Evolutionary conservation across 257 asterid genomes (phyloP), one percentile per base, ranked within the genome.

Genomic region (Thymus quinquecostatus): DNA sequence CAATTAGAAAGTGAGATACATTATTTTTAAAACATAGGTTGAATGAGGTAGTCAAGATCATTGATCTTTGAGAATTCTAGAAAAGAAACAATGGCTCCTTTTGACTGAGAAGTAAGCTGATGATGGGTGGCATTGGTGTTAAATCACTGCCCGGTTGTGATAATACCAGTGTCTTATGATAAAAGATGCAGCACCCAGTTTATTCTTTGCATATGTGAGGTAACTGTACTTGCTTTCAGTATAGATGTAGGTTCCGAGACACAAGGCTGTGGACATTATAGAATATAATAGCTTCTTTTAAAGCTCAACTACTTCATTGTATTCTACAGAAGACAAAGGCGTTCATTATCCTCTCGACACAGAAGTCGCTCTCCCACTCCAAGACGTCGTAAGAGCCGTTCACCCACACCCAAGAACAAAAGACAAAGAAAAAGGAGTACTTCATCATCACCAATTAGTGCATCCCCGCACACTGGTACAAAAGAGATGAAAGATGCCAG

Each of bases 201-300:
- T 79, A 84, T 78, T 83, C 95, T 88, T 88, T 85, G 92, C 99
- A 88, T 82, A 66, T 86, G 84, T 88, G 97, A 92, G 99, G 99
- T 95, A 92, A 95, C 87, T 69, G 92, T 79, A 88, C 79, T 68
- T 85, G 90, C 84, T 86, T 87, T 80, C 80, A 48, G 75, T 68
- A 74, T 75, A 47, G 73, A 86, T 54, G 83, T 64, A 82, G 85
- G 89, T 64, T 64, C 75, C 86, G 79, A 73, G 72, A 78, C 71
- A 84, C 78, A 36, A 72, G 71, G 77, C 71, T 69, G 63, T 64
- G 77, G 74, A 75, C 60, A 40, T 66, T 60, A 50, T 81, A 60
- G 70, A 69, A 45, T 69, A 64, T 78, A 41, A 27, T 73, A 57
- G 55, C 70, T 65, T 74, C 73, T 54, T 63, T 83, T 76, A 75